A percentile compares a stretch with the other conserved stretches of the same genome.
Evolutionary conservation across 495 filamentous ascomycete species (phyloP).

Genomic region (Hypoxylon lienhwacheense): DNA sequence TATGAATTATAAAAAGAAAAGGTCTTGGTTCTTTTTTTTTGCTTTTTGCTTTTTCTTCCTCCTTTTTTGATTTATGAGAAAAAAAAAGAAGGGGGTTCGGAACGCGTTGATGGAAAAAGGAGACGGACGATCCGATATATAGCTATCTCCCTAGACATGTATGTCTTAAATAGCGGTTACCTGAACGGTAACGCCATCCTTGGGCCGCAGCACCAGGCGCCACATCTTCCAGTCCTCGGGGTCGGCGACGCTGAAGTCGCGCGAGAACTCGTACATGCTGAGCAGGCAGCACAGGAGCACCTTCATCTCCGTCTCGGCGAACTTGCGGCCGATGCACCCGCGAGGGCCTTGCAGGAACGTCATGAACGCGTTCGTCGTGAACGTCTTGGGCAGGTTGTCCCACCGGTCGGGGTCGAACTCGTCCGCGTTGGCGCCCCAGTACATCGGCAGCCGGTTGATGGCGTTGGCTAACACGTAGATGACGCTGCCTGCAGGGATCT

Average conservation of each 20-base stretch:
- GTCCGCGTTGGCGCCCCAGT: conserved; percentile 44
- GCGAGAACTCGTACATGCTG: conserved; percentile 42
- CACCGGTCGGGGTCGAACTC: conserved; percentile 47
- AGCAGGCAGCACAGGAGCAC: conserved; percentile 41
- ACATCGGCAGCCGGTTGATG: conserved; percentile 43
- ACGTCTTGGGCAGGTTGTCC: conserved; percentile 39
- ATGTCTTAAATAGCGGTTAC: conserved; percentile 39
- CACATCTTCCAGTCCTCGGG: conserved; percentile 59
- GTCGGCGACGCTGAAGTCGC: conserved; percentile 44
- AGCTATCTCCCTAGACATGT: too few species aligned
- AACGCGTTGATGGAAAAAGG: too few species aligned
- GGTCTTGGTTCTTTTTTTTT: too few species aligned
- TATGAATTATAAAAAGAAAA: too few species aligned
- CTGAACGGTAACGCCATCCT: conserved; percentile 51
- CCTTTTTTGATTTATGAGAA: too few species aligned
- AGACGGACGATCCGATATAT: too few species aligned
- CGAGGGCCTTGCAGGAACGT: conserved; percentile 46
- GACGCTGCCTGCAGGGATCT: conserved; percentile 38
- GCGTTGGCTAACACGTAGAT: conserved; percentile 43
- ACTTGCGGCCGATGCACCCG: conserved; percentile 46
- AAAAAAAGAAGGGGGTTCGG: too few species aligned
- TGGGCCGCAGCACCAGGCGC: conserved; percentile 54
- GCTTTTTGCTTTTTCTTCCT: too few species aligned
- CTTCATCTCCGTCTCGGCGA: conserved; percentile 49
- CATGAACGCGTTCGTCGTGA: conserved; percentile 42